Evolutionary conservation across 305 asterid species (phyloP).

Genomic region (Fraxinus platypoda): DNA sequence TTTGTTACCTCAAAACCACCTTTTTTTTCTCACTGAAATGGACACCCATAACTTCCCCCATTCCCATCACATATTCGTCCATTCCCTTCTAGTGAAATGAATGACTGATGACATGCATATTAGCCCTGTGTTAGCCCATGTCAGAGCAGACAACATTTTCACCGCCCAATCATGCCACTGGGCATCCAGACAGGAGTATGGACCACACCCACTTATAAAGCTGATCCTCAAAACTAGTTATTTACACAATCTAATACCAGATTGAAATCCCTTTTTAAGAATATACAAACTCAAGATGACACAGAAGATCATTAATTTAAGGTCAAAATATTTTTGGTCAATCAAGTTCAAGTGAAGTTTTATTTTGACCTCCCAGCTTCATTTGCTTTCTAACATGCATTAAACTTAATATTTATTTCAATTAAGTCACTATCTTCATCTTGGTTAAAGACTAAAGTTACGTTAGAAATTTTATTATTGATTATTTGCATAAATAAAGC

Average conservation of each 20-base stretch:
- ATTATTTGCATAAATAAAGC: too few relatives aligned
- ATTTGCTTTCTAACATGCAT: not conserved
- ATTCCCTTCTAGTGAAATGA: slow-evolving; percentile 2
- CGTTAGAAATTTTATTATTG: too few relatives aligned
- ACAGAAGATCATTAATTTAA: not conserved
- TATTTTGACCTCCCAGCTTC: not conserved
- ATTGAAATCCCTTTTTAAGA: not conserved
- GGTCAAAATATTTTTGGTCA: not conserved
- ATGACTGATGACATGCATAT: slow-evolving; percentile 27
- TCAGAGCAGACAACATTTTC: slow-evolving; percentile 40
- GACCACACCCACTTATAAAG: slow-evolving; percentile 46
- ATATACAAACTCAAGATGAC: not conserved
- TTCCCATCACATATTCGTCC: slow-evolving; percentile 32
- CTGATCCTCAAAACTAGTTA: not conserved
- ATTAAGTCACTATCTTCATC: not conserved
- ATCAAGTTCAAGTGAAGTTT: not conserved
- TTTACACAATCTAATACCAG: not conserved
- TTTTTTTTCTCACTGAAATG: slow-evolving; percentile 25
- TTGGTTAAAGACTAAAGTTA: not conserved
- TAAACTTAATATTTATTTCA: not conserved
- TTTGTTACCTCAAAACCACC: not conserved
- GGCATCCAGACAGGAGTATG: slow-evolving; percentile 33
- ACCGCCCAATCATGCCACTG: slow-evolving; percentile 25
- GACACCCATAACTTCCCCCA: slow-evolving; percentile 51
- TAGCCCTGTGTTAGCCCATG: slow-evolving; percentile 23